Conservation (phyloP, 1,139 yeast species). For the Magnusiomyces sp. region DNA sequence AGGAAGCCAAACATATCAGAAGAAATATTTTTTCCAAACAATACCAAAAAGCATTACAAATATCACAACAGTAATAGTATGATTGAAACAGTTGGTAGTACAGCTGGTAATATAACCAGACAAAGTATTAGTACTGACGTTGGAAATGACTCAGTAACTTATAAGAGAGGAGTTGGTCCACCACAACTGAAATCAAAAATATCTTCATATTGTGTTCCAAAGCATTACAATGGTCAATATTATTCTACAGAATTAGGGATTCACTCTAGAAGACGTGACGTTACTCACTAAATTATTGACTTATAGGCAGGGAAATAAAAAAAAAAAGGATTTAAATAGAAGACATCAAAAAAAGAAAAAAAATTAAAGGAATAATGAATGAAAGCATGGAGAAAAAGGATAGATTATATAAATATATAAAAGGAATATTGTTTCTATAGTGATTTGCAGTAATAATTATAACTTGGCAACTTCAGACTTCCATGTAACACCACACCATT, state of each 20-base stretch:
- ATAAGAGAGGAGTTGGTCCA: neutral
- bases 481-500: slow-evolving; percentile 72
- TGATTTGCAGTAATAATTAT: slow-evolving; percentile 17
- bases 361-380: neutral
- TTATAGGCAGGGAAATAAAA: neutral
- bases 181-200: neutral
- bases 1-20: neutral
- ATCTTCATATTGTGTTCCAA: neutral
- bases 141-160: neutral
- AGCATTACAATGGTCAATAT: neutral
- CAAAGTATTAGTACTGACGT: neutral
- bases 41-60: neutral
- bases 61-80: neutral
- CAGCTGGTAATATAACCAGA: neutral
- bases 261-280: neutral
- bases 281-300: too few species aligned
- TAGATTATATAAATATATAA: neutral
- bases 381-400: neutral
- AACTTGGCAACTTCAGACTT: slow-evolving; percentile 53
- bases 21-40: neutral
- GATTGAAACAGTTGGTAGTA: neutral
- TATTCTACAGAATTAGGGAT: neutral
- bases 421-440: neutral
- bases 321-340: neutral
- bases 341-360: too few species aligned